phyloP scores from a whole-genome alignment of 2,329 filamentous ascomycete genomes.

The Cylindrodendrum hubeiense region DNA sequence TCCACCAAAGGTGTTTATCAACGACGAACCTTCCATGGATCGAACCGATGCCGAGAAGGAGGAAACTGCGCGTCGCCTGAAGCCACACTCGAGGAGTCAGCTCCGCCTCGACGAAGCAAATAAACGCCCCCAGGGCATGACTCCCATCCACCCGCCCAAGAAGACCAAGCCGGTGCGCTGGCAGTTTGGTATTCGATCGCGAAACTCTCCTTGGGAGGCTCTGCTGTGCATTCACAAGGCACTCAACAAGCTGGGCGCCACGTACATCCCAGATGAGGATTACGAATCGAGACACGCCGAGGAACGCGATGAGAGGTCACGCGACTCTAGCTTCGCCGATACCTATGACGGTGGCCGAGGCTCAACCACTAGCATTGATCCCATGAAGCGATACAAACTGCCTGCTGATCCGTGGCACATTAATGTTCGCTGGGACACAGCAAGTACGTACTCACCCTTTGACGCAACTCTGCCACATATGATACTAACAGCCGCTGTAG shows the following conservation, averaged over 20 bases:
- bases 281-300: slow-evolving; percentile 62
- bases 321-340: slow-evolving; percentile 57
- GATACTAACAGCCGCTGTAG: slow-evolving; percentile 49
- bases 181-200: slow-evolving; percentile 97
- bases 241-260: slow-evolving; percentile 85
- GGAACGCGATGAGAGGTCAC: slow-evolving; percentile 51
- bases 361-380: slow-evolving; percentile 60
- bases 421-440: slow-evolving; percentile 87
- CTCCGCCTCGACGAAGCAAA: slow-evolving; percentile 75
- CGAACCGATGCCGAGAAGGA: slow-evolving; percentile 82
- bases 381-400: slow-evolving; percentile 78
- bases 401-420: slow-evolving; percentile 97
- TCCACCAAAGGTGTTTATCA: slow-evolving; percentile 56
- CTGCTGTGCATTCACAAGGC: slow-evolving; percentile 96
- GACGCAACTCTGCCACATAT: too few relatives aligned
- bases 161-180: slow-evolving; percentile 88
- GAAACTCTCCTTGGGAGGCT: slow-evolving; percentile 94
- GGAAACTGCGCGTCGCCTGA: slow-evolving; percentile 83
- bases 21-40: slow-evolving; percentile 62
- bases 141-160: slow-evolving; percentile 73
- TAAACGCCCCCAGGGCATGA: slow-evolving; percentile 72
- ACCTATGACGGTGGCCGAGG: slow-evolving; percentile 53
- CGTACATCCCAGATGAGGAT: slow-evolving; percentile 81
- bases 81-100: slow-evolving; percentile 83
- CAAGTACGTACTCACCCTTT: slow-evolving; percentile 70